A percentile compares a stretch with the other conserved stretches of the same genome.
Evolutionary conservation across 78 protist species (phyloP).

Genomic region (slime mould (Dictyostelium discoideum)): DNA sequence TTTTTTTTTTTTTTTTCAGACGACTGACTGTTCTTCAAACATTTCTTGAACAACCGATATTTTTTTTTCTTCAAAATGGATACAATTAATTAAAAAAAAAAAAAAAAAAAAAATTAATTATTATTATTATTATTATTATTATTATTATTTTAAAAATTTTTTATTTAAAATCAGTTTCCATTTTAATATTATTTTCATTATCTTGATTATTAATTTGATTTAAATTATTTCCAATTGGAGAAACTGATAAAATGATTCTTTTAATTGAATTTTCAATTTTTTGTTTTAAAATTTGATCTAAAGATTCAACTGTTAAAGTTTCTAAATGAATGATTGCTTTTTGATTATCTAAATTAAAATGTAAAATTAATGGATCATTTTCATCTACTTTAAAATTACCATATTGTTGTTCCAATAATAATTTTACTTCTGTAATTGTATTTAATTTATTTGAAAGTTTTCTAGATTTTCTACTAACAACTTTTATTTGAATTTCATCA

Average conservation of each 20-base stretch:
- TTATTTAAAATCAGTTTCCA: neutral
- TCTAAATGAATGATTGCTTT: conserved; percentile 33
- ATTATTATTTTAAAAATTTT: too few species aligned
- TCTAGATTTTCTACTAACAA: conserved; percentile 20
- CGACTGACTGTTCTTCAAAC: too few species aligned
- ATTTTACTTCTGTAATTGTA: neutral
- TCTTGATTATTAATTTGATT: neutral
- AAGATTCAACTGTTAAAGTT: neutral
- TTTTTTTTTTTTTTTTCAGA: too few species aligned
- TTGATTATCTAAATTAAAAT: conserved; percentile 32
- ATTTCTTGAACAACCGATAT: too few species aligned
- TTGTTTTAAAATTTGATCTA: neutral
- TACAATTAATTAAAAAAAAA: too few species aligned
- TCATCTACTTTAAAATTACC: conserved; percentile 17
- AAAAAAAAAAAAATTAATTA: too few species aligned
- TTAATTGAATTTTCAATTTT: conserved; percentile 40
- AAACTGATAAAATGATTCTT: conserved; percentile 50
- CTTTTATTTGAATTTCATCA: neutral
- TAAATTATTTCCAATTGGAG: conserved; percentile 19
- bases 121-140: too few species aligned
- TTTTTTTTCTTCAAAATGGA: too few species aligned
- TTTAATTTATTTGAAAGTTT: conserved; percentile 9
- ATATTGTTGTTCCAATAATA: conserved; percentile 27
- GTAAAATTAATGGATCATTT: conserved; percentile 21
- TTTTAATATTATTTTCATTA: neutral